Conservation (phyloP, 2,329 filamentous ascomycete genomes). For the Eurotiales sp. region DNA sequence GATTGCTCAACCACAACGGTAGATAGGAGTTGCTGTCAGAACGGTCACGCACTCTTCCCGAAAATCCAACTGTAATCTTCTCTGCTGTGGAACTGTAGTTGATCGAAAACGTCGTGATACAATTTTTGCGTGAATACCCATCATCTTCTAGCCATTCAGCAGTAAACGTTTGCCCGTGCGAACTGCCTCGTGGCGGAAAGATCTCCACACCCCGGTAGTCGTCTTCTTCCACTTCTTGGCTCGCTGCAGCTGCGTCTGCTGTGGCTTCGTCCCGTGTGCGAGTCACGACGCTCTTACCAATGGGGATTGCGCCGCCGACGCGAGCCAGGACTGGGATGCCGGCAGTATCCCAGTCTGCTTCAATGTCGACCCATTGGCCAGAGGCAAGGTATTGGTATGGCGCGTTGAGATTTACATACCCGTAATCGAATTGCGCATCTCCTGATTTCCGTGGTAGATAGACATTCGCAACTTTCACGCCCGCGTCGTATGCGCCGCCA, state of each 20-base stretch:
- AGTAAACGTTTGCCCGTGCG: constrained; percentile 34
- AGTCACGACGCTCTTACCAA: constrained; percentile 51
- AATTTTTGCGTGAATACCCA: constrained; percentile 46
- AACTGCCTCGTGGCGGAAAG: constrained; percentile 49
- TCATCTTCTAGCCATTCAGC: constrained; percentile 57
- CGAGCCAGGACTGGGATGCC: constrained; percentile 54
- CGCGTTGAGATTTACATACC: constrained; percentile 61
- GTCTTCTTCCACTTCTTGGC: constrained; percentile 38
- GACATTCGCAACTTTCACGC: constrained; percentile 51
- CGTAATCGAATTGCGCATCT: constrained; percentile 44
- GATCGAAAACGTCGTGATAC: constrained; percentile 42
- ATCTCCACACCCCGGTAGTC: constrained; percentile 57
- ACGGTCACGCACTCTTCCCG: constrained; percentile 35
- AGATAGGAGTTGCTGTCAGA: too few relatives aligned
- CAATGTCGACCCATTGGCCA: constrained; percentile 52
- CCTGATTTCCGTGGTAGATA: constrained; percentile 55
- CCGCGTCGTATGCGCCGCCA: constrained; percentile 60
- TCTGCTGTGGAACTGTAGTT: constrained; percentile 44
- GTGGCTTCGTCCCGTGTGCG: constrained; percentile 54
- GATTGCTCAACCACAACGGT: too few relatives aligned
- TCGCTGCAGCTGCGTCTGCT: constrained; percentile 38
- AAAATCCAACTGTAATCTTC: constrained; percentile 44
- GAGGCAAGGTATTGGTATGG: constrained; percentile 57
- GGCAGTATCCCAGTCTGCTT: constrained; percentile 49
- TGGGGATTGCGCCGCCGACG: constrained; percentile 52